Base-by-base conservation (phyloP, 2,329 filamentous ascomycete species). In the Aspergillus sp. region DNA sequence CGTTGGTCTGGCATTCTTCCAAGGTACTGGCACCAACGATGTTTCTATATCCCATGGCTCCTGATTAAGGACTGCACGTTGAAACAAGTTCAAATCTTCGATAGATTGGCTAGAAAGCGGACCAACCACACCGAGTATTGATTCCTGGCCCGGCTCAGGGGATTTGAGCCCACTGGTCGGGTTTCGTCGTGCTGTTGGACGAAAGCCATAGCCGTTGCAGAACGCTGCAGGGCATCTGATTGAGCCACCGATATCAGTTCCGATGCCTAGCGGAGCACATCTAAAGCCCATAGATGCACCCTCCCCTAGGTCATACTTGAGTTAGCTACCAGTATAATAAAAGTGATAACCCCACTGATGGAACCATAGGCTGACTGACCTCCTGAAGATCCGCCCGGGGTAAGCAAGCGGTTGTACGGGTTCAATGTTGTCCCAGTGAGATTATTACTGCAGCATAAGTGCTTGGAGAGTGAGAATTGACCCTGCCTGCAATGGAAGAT, bases 181-280 rank as follows among this genome's bases (percentile, higher is more conserved):
- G 17, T 70, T 71, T 9, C 71, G 65, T 35, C 67, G 61, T 3
- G 71, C 62, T 0, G 78, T 78, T 2, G 79, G 76, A 9, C 73
- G 72, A 56, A 81, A 71, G 0, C 75, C 75, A 59, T 77, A 82
- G 2, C 71, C 67, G 24, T 79, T 78, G 27, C 74, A 77, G 58
- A 79, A 79, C 0, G 74, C 75, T 1, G 79, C 77, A 0, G 79
- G 79, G 4, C 71, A 69, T 7, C 79, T 72, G 24, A 81, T 75
- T 6, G 76, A 79, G 3, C 79, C 79, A 0, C 77, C 79, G 15
- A 81, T 79, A 56, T 82, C 79, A 6, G 76, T 78, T 2, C 79
- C 79, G 19, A 81, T 65, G 4, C 77, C 78, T 31, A 80, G 59
- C 1, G 71, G 69, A 4, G 75, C 74, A 33, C 77, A 77, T 43